These are phyloP conservation scores for Nelumbo lutea DNA, from an alignment of 164 flowering plant genomes.

Conservation along the genomic window DNA sequence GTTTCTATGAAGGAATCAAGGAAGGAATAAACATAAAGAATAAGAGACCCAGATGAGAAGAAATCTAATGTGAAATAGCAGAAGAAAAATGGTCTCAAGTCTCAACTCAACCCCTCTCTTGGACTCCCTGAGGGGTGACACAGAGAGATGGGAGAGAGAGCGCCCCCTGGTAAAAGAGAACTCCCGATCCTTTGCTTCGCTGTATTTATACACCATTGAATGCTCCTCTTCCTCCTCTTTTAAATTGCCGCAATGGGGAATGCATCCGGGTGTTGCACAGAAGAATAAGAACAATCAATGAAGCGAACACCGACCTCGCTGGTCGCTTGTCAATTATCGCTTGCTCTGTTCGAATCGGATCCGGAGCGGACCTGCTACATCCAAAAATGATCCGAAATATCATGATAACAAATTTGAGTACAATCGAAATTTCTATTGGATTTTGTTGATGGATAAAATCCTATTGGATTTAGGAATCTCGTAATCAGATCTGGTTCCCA, in stretches of 20 bases:
- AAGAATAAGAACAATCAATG: too few relatives aligned
- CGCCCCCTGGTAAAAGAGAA: too few relatives aligned
- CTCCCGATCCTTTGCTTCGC: background rate
- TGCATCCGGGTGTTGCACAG: background rate
- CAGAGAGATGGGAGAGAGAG: background rate
- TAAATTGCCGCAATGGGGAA: background rate
- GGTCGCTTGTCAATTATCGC: too few relatives aligned
- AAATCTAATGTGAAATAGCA: background rate
- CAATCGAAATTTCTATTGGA: too few relatives aligned
- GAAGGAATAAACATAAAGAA: background rate
- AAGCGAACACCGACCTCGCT: too few relatives aligned
- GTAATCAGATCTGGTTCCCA: too few relatives aligned
- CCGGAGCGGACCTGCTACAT: too few relatives aligned
- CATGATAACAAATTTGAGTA: too few relatives aligned
- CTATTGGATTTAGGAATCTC: too few relatives aligned
- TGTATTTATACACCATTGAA: background rate
- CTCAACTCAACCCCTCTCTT: background rate
- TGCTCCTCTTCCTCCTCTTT: background rate
- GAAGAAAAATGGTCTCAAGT: background rate
- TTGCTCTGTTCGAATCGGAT: too few relatives aligned
- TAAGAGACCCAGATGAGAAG: background rate
- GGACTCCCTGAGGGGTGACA: background rate
- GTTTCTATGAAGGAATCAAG: background rate
- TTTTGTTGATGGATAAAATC: too few relatives aligned
- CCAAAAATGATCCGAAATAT: too few relatives aligned